Percentiles rank a stretch among this genome's conserved stretches.
These are phyloP conservation scores for Russula ochroleuca DNA, from an alignment of 768 basidiomycete species.

Conservation along the genomic window DNA sequence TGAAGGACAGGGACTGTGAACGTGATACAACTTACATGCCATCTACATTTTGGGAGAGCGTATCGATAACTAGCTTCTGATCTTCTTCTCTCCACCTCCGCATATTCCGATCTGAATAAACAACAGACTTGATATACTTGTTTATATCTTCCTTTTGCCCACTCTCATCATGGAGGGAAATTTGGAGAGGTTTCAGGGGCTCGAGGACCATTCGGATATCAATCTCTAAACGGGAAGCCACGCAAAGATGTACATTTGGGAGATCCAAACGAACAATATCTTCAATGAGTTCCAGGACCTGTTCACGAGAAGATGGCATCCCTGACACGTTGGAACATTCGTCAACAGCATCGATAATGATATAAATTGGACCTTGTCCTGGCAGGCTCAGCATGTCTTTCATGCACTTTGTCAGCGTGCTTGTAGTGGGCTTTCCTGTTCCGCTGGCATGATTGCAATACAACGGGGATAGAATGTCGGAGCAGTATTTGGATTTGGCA, in stretches of 20 bases:
- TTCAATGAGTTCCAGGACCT: background rate
- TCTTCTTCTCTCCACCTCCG: slow-evolving; percentile 7
- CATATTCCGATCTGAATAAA: slow-evolving; percentile 4
- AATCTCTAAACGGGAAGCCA: background rate
- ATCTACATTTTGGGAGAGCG: slow-evolving; percentile 1
- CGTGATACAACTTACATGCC: slow-evolving; percentile 11
- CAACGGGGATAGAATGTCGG: background rate
- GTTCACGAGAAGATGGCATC: background rate
- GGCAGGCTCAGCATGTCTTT: background rate
- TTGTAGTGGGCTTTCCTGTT: background rate
- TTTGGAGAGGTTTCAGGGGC: background rate
- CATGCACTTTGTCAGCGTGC: background rate
- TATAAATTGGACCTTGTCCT: background rate
- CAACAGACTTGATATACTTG: background rate
- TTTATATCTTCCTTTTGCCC: background rate
- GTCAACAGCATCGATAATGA: background rate
- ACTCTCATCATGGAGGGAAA: background rate
- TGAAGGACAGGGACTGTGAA: background rate
- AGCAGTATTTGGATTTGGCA: background rate
- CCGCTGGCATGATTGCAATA: background rate
- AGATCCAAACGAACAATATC: background rate
- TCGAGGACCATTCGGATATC: background rate
- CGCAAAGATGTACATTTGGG: background rate
- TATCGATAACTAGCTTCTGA: background rate
- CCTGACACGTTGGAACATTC: background rate